A percentile compares a stretch with the other conserved stretches of the same genome.
phyloP scores from a whole-genome alignment of 2,329 filamentous ascomycete genomes.

The Fusarium illudens region DNA sequence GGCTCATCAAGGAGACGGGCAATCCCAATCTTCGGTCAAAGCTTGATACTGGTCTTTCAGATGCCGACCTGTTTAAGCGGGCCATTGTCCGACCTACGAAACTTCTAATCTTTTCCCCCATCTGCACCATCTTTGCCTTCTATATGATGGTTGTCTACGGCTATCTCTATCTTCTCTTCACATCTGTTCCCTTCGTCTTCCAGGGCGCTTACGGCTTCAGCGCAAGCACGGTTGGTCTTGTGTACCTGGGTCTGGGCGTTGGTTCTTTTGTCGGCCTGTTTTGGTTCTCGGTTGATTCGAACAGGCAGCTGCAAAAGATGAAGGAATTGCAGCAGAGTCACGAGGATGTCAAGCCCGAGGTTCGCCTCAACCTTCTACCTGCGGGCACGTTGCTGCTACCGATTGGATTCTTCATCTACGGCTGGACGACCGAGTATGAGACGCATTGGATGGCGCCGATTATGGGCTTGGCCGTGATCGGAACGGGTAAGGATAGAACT shows the following conservation, averaged over 20 bases:
- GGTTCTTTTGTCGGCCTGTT: slow-evolving; percentile 15
- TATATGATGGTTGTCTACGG: slow-evolving; percentile 63
- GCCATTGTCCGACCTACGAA: slow-evolving; percentile 54
- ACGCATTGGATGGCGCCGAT: slow-evolving; percentile 23
- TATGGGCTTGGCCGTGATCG: slow-evolving; percentile 9
- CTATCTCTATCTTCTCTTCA: slow-evolving; percentile 63
- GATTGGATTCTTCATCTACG: slow-evolving; percentile 16
- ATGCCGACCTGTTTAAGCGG: slow-evolving; percentile 47
- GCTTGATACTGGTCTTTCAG: slow-evolving; percentile 49
- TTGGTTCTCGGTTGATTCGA: slow-evolving; percentile 10
- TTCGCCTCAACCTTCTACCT: slow-evolving; percentile 12
- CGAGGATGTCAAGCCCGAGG: not conserved
- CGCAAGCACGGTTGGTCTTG: slow-evolving; percentile 27
- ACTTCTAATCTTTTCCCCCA: slow-evolving; percentile 60
- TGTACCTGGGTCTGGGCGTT: slow-evolving; percentile 30
- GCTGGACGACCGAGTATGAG: slow-evolving; percentile 23
- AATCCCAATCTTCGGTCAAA: slow-evolving; percentile 55
- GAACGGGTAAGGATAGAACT: slow-evolving; percentile 17
- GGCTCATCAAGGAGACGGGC: slow-evolving; percentile 49
- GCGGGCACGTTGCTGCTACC: slow-evolving; percentile 9
- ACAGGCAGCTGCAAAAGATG: slow-evolving; percentile 3
- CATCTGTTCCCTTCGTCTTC: slow-evolving; percentile 63
- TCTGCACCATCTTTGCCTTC: slow-evolving; percentile 55
- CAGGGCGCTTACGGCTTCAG: slow-evolving; percentile 51
- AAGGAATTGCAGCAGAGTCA: fast-evolving